These are phyloP conservation scores for Pythium aquatile DNA, from an alignment of 352 stramenopile genomes.

Conservation along the genomic window DNA sequence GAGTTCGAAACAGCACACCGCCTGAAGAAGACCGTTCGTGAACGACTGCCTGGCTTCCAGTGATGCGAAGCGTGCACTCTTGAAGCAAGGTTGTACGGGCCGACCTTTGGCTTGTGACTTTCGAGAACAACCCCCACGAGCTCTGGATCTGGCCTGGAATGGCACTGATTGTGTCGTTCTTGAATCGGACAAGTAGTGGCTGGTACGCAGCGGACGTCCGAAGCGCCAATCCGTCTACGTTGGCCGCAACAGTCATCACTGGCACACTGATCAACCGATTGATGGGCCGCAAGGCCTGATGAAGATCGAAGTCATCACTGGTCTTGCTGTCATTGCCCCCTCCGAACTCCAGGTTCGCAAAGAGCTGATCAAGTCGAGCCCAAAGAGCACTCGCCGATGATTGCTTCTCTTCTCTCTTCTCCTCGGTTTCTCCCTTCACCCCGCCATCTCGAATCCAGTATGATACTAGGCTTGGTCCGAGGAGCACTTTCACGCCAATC, in stretches of 20 bases:
- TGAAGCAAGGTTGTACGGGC: conserved; percentile 50
- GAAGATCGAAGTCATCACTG: neutral
- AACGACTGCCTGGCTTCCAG: conserved; percentile 9
- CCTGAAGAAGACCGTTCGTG: conserved; percentile 1
- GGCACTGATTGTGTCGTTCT: conserved; percentile 33
- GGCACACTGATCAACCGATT: neutral
- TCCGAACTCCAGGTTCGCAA: conserved; percentile 50
- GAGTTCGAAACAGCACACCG: conserved; percentile 4
- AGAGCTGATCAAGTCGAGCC: conserved; percentile 59
- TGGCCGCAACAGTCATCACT: neutral
- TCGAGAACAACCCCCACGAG: conserved; percentile 50
- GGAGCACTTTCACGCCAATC: conserved; percentile 46
- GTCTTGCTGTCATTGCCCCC: conserved; percentile 18
- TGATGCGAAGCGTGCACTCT: conserved; percentile 40
- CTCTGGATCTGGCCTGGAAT: conserved; percentile 41
- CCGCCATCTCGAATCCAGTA: conserved; percentile 35
- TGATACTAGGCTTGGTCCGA: conserved; percentile 62
- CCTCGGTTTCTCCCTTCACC: neutral
- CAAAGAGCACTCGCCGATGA: conserved; percentile 24
- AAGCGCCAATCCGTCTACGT: conserved; percentile 45
- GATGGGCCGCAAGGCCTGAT: neutral
- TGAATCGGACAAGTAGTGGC: conserved; percentile 43
- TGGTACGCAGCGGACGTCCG: conserved; percentile 44
- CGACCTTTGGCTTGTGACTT: conserved; percentile 38
- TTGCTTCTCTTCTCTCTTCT: neutral